Conservation (phyloP, 306 rosid genomes). For the Inga oerstediana region DNA sequence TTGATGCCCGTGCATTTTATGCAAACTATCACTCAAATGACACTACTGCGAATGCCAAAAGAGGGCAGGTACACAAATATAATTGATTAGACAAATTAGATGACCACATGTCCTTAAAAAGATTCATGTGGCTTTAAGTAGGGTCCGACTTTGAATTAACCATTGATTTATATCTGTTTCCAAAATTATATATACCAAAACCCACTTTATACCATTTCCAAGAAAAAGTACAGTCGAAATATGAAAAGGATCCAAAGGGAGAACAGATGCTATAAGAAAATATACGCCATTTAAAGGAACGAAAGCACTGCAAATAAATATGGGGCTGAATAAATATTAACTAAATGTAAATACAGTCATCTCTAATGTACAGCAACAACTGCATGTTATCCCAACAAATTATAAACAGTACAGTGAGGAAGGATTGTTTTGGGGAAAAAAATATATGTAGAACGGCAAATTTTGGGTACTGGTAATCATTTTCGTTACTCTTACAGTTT, state of each 20-base stretch:
- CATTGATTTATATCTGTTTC: not conserved
- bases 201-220: slow-evolving; percentile 8
- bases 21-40: slow-evolving; percentile 20
- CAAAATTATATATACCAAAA: slow-evolving; percentile 1
- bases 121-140: not conserved
- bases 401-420: not conserved
- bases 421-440: not conserved
- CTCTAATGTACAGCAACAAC: not conserved
- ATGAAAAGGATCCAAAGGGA: slow-evolving; percentile 13
- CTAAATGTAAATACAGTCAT: not conserved
- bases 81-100: not conserved
- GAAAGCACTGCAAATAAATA: slow-evolving; percentile 10
- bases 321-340: not conserved
- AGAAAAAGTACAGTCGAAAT: not conserved
- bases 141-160: slow-evolving; percentile 4
- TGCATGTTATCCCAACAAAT: not conserved
- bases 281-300: not conserved
- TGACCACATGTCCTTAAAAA: not conserved
- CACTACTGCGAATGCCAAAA: not conserved
- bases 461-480: not conserved
- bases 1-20: not conserved
- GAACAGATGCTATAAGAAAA: not conserved
- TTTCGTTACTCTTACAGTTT: slow-evolving; percentile 1
- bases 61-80: not conserved
- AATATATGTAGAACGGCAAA: not conserved